Evolutionary conservation across 1,139 yeast species (phyloP), one percentile per base, ranked within the genome.

Genomic region (Candida freyschussii): DNA sequence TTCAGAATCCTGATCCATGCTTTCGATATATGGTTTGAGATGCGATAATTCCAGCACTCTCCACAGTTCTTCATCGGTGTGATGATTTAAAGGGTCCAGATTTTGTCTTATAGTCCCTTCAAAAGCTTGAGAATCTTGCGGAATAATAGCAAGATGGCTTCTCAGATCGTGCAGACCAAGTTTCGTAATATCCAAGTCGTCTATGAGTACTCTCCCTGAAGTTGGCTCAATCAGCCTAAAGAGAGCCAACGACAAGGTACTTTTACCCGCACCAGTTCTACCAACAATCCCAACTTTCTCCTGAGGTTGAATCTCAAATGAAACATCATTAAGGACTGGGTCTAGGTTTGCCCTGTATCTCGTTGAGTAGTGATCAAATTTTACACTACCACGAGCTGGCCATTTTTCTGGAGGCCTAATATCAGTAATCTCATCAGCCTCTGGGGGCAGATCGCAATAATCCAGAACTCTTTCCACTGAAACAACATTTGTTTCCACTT

Each of bases 231-330:
- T 68, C 40, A 83, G 64, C 42, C 95, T 65, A 62, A 81, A 83
- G n/a, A 83, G 56, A 0, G 91, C 81, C 47, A 81, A 57, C 1
- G 85, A 75, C 30, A 83, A 59, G 2, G 89, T 74, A 22, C 85
- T 76, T 54, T 83, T 83, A 15, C 95, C 95, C 1, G 93, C 89
- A 26, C 95, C 95, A 0, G 94, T 83, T 45, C 95, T 68, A 8
- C 95, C 95, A 13, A 82, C 91, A 41, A 83, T 76, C 27, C 94
- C 94, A 43, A 83, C 63, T 50, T 83, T 83, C 45, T 83, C 91
- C 13, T 62, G 62, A 4, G 85, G 66, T 19, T 67, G 62, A 38
- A 83, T 70, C 3, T 63, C 59, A 29, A 82, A 51, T 22, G 62
- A 58, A 31, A 83, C 62, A 29, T 72, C 62, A 32, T 67, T 69